Evolutionary conservation across 2,329 filamentous ascomycete species (phyloP).

Genomic region (Sordariomycetes sp.): DNA sequence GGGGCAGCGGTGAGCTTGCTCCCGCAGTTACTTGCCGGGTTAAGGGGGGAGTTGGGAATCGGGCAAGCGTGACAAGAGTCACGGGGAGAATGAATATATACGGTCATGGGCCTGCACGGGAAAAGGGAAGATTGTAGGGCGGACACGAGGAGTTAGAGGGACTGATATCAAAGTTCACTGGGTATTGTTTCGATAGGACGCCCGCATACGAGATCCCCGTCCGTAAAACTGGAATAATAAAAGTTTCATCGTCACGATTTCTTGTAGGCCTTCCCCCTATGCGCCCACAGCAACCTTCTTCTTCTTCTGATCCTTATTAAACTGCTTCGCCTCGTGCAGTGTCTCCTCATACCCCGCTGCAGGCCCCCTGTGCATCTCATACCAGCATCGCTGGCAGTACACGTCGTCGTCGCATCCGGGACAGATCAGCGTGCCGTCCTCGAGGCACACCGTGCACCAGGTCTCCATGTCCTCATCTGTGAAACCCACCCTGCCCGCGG

Average conservation of each 20-base stretch:
- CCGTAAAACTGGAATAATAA: neutral
- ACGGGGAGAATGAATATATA: neutral
- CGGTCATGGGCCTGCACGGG: neutral
- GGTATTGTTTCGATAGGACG: neutral
- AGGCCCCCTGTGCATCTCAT: slow-evolving; percentile 65
- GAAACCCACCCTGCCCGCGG: slow-evolving; percentile 17
- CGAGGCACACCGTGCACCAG: slow-evolving; percentile 77
- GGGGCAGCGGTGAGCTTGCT: neutral
- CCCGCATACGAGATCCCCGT: neutral
- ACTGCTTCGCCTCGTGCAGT: slow-evolving; percentile 56
- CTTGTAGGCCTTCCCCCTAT: slow-evolving; percentile 6
- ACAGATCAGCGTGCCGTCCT: slow-evolving; percentile 65
- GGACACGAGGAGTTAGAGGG: neutral
- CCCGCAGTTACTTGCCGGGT: too few species aligned
- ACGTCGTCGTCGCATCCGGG: slow-evolving; percentile 60
- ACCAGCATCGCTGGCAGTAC: slow-evolving; percentile 73
- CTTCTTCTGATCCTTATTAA: slow-evolving; percentile 24
- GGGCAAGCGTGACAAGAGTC: neutral
- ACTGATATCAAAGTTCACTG: neutral
- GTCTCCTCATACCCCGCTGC: slow-evolving; percentile 60
- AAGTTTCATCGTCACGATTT: neutral
- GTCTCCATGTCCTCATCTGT: slow-evolving; percentile 62
- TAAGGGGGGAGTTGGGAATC: neutral
- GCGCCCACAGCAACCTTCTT: slow-evolving; percentile 25
- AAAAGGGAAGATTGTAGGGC: neutral